Percentiles rank a stretch among this genome's conserved stretches.
phyloP scores from a whole-genome alignment of 306 rosid genomes.

The Luffa aegyptiaca region DNA sequence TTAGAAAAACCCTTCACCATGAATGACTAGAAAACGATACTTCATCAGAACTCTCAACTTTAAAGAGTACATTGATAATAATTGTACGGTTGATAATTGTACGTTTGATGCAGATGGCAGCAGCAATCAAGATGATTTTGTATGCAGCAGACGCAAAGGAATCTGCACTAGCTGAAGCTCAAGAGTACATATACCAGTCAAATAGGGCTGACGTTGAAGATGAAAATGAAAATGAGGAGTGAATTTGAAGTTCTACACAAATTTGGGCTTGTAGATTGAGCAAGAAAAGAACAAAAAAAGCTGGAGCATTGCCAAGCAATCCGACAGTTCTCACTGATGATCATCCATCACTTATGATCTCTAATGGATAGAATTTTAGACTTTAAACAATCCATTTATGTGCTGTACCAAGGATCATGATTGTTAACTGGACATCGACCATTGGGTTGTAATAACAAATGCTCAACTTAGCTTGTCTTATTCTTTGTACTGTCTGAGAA shows the following conservation, averaged over 20 bases:
- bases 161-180: constrained; percentile 82
- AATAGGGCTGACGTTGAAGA: constrained; percentile 18
- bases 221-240: constrained; percentile 17
- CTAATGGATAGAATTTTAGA: background rate
- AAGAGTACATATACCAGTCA: constrained; percentile 45
- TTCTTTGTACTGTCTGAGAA: background rate
- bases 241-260: constrained; percentile 9
- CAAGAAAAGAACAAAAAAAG: background rate
- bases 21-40: background rate
- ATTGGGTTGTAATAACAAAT: background rate
- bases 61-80: background rate
- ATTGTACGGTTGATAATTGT: background rate
- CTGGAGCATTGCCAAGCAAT: constrained; percentile 7
- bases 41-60: background rate
- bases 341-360: constrained; percentile 2
- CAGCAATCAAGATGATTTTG: constrained; percentile 76
- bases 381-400: background rate
- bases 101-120: constrained; percentile 49
- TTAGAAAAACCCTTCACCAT: background rate
- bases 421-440: constrained; percentile 1
- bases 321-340: background rate
- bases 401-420: background rate
- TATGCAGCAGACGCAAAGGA: constrained; percentile 87
- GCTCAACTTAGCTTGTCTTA: background rate
- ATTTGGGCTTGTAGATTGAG: background rate